phyloP scores from a whole-genome alignment of 192 early-diverging fungal genomes.

The Coemansia sp. region DNA sequence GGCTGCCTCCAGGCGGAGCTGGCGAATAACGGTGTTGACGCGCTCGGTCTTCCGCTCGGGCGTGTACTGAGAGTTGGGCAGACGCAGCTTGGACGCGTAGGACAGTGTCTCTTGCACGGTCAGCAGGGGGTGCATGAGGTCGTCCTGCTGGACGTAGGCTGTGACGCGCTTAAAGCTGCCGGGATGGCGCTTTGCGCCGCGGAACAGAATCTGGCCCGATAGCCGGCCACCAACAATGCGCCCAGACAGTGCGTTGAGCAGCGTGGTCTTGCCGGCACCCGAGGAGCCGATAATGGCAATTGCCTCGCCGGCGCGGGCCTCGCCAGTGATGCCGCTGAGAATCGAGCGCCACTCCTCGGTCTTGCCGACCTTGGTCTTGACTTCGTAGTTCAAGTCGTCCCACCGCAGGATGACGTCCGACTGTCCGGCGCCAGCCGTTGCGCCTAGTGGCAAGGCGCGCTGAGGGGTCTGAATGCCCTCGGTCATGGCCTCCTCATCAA shows the following conservation, averaged over 20 bases:
- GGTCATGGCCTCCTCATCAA: conserved; percentile 41
- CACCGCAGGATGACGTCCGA: conserved; percentile 44
- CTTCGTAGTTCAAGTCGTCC: conserved; percentile 46
- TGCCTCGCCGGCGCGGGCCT: conserved; percentile 71
- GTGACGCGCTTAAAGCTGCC: conserved; percentile 54
- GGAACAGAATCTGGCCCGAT: conserved; percentile 59
- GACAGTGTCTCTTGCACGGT: conserved; percentile 80
- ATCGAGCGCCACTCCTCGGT: conserved; percentile 45
- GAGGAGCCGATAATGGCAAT: conserved; percentile 92
- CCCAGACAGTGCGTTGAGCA: conserved; percentile 81
- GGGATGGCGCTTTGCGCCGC: conserved; percentile 54
- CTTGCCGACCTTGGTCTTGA: conserved; percentile 37
- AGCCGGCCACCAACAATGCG: conserved; percentile 63
- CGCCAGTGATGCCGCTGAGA: conserved; percentile 73
- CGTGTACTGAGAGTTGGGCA: conserved; percentile 61
- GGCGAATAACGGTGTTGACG: conserved; percentile 68
- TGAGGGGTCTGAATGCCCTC: conserved; percentile 20
- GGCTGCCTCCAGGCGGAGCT: conserved; percentile 67
- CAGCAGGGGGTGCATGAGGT: conserved; percentile 61
- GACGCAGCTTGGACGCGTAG: conserved; percentile 75
- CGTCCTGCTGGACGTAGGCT: conserved; percentile 60
- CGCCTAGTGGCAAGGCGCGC: neutral
- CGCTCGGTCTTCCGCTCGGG: conserved; percentile 56
- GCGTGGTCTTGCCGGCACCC: conserved; percentile 89
- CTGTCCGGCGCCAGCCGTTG: neutral